These are phyloP conservation scores for Adansonia gregorii DNA, from an alignment of 441 rosid species.

Conservation along the genomic window DNA sequence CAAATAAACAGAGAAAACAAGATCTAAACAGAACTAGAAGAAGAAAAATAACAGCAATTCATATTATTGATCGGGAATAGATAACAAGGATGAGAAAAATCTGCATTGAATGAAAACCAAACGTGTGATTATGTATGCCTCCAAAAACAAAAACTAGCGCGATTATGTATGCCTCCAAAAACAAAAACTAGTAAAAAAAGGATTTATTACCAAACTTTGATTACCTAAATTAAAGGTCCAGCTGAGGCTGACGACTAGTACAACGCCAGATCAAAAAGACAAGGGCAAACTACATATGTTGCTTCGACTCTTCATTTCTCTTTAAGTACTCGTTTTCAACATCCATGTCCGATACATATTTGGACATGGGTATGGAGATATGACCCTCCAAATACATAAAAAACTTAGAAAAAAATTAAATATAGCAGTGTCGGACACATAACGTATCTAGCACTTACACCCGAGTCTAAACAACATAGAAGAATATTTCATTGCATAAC, in stretches of 20 bases:
- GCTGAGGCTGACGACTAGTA: background rate
- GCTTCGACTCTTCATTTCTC: too few relatives aligned
- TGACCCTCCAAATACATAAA: too few relatives aligned
- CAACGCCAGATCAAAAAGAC: background rate
- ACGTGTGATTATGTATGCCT: background rate
- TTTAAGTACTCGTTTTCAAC: too few relatives aligned
- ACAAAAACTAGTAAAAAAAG: background rate
- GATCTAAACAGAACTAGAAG: background rate
- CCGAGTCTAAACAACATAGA: background rate
- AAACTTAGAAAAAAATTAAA: too few relatives aligned
- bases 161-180: background rate
- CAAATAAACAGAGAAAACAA: conserved; percentile 25
- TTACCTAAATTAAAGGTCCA: background rate
- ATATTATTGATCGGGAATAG: background rate
- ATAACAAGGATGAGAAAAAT: background rate
- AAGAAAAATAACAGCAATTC: conserved; percentile 18
- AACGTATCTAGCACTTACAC: too few relatives aligned
- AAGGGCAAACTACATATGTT: background rate
- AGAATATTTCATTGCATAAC: background rate
- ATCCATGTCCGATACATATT: too few relatives aligned
- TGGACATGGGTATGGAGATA: too few relatives aligned
- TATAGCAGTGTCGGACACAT: too few relatives aligned
- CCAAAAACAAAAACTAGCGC: too few relatives aligned
- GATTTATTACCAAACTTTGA: too few relatives aligned
- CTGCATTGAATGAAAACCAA: conserved; percentile 2